Conservation (phyloP, 2,329 filamentous ascomycete species). For the Knufia fluminis region DNA sequence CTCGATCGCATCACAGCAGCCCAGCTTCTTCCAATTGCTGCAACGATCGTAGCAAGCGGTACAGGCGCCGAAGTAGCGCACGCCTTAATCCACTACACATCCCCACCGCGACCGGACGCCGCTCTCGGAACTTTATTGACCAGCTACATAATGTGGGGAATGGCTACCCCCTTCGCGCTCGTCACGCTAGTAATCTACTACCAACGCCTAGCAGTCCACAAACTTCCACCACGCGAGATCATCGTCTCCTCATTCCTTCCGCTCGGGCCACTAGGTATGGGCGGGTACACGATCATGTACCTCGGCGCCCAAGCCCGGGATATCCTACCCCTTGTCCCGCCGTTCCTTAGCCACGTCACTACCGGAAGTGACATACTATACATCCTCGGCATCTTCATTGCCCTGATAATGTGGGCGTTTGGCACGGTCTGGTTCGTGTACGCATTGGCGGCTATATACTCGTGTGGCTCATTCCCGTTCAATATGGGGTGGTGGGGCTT, state of each 20-base stretch:
- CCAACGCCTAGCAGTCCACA: constrained; percentile 57
- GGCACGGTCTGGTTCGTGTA: constrained; percentile 34
- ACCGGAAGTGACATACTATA: constrained; percentile 29
- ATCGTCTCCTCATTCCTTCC: constrained; percentile 62
- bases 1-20: constrained; percentile 55
- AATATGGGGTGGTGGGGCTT: constrained; percentile 58
- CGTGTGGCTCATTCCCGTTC: constrained; percentile 41
- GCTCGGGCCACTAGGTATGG: constrained; percentile 57
- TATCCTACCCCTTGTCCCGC: constrained; percentile 27
- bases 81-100: constrained; percentile 40
- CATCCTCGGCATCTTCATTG: constrained; percentile 29
- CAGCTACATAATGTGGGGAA: constrained; percentile 64
- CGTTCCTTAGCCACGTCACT: constrained; percentile 19
- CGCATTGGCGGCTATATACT: constrained; percentile 29
- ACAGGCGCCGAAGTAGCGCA: constrained; percentile 54
- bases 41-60: constrained; percentile 56
- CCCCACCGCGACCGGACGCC: constrained; percentile 30
- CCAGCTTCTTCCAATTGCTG: constrained; percentile 58
- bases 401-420: constrained; percentile 33
- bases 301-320: constrained; percentile 39
- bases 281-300: constrained; percentile 50
- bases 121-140: constrained; percentile 55
- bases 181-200: constrained; percentile 61
- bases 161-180: constrained; percentile 47
- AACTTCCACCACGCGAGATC: constrained; percentile 58